Conservation (phyloP, 2,329 filamentous ascomycete species). For the Aspergillus pseudoviridinutans region DNA sequence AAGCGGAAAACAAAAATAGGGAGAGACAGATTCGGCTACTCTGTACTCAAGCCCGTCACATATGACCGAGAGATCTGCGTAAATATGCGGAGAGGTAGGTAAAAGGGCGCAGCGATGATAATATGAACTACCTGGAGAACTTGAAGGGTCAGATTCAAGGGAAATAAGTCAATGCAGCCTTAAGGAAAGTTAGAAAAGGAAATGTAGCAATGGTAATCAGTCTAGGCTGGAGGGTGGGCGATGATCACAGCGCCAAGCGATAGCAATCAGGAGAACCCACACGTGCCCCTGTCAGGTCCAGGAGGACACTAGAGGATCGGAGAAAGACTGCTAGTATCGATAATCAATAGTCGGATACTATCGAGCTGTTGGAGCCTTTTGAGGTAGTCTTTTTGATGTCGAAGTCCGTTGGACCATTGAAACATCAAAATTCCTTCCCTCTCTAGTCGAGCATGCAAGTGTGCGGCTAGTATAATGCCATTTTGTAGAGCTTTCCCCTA, state of each 20-base stretch:
- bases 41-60: not conserved
- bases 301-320: not conserved
- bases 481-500: not conserved
- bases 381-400: not conserved
- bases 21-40: not conserved
- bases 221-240: constrained; percentile 3
- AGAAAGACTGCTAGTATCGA: not conserved
- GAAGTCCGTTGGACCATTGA: not conserved
- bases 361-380: not conserved
- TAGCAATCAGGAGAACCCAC: constrained; percentile 9
- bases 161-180: not conserved
- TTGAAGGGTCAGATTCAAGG: not conserved
- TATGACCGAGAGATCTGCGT: not conserved
- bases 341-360: not conserved
- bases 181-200: constrained; percentile 13
- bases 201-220: not conserved
- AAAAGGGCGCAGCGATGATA: not conserved
- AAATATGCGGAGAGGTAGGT: not conserved
- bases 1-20: not conserved
- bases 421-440: not conserved
- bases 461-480: too few species aligned
- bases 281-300: constrained; percentile 14
- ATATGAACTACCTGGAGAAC: not conserved
- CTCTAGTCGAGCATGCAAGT: not conserved
- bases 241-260: constrained; percentile 17